phyloP scores from a whole-genome alignment of 352 stramenopile species.

The Blastocystis sp. region DNA sequence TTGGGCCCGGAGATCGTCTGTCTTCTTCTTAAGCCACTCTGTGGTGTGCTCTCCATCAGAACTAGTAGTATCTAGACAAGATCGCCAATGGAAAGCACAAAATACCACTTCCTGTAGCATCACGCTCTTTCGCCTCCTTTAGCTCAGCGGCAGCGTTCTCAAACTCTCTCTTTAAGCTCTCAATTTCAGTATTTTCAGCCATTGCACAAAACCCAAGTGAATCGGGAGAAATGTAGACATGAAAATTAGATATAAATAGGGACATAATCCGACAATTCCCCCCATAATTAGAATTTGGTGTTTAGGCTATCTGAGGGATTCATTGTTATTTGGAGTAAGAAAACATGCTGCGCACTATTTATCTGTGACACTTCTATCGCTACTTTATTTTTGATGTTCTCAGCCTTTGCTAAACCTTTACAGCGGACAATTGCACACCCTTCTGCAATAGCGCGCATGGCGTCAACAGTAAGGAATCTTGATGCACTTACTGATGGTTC shows the following conservation, averaged over 20 bases:
- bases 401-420: neutral
- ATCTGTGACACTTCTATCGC: too few relatives aligned
- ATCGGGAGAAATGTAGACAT: neutral
- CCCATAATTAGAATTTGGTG: neutral
- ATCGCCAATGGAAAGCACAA: neutral
- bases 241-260: neutral
- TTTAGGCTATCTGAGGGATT: too few relatives aligned
- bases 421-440: neutral
- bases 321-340: too few relatives aligned
- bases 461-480: neutral
- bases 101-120: constrained; percentile 54
- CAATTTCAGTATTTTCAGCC: constrained; percentile 53
- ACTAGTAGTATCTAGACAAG: constrained; percentile 44
- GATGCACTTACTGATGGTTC: constrained; percentile 4
- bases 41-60: constrained; percentile 58
- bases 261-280: neutral
- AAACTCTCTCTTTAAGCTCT: constrained; percentile 57
- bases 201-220: neutral
- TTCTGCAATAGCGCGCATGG: neutral
- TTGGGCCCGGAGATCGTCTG: constrained; percentile 30
- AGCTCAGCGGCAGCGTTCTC: constrained; percentile 53
- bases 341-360: too few relatives aligned
- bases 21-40: constrained; percentile 61
- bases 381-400: neutral
- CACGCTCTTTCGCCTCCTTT: constrained; percentile 50